Conservation (phyloP, 345 rosid genomes). For the Litchi chinensis region DNA sequence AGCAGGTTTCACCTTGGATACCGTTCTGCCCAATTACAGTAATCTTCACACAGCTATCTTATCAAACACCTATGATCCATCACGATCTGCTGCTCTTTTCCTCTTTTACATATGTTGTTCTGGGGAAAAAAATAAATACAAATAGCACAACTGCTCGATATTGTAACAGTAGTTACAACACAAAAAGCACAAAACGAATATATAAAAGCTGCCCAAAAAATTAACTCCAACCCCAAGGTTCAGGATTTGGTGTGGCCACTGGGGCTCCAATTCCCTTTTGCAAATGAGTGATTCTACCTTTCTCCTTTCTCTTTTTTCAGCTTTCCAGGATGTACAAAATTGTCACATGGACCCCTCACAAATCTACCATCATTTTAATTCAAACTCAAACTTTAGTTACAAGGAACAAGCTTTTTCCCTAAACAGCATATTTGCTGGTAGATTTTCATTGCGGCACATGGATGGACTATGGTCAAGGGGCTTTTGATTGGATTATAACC, state of each 20-base stretch:
- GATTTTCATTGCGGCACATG: neutral
- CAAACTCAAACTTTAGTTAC: constrained; percentile 27
- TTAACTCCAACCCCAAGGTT: neutral
- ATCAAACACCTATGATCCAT: neutral
- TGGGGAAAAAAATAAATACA: neutral
- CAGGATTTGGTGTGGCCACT: no score
- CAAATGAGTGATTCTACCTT: constrained; percentile 20
- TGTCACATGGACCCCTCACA: constrained; percentile 31
- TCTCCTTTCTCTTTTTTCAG: constrained; percentile 12
- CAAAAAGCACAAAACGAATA: constrained; percentile 8
- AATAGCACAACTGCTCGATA: constrained; percentile 11
- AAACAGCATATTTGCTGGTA: neutral
- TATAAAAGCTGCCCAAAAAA: constrained; percentile 22
- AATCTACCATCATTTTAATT: constrained; percentile 33
- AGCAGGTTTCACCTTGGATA: neutral
- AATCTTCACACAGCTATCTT: neutral
- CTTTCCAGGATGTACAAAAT: constrained; percentile 37
- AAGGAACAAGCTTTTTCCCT: constrained; percentile 8
- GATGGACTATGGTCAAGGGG: constrained; percentile 22
- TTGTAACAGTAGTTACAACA: constrained; percentile 15
- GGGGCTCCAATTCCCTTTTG: neutral
- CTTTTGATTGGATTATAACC: constrained; percentile 85
- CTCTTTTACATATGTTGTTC: neutral
- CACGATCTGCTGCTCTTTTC: neutral
- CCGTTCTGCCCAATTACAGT: neutral